A percentile compares a stretch with the other conserved stretches of the same genome.
Conservation (phyloP, 805 yeast genomes). For the Kodamaea sagamina region DNA sequence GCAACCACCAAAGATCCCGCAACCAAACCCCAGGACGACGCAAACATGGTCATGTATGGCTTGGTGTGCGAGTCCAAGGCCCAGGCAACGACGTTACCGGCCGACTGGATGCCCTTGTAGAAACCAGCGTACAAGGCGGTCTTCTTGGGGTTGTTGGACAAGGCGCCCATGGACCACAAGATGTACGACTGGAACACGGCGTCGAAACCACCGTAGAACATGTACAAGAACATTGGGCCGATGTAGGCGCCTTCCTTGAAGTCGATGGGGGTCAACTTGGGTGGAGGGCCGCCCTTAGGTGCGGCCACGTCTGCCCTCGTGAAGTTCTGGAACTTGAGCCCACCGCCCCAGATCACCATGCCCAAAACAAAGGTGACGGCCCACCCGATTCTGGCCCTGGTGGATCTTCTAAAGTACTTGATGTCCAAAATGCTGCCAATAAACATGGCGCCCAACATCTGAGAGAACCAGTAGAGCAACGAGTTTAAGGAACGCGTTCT, state of each 20-base stretch:
- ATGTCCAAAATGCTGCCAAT: slow-evolving; percentile 53
- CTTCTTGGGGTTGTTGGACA: slow-evolving; percentile 58
- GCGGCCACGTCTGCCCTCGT: slow-evolving; percentile 38
- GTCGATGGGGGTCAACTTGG: slow-evolving; percentile 37
- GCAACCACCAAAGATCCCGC: slow-evolving; percentile 51
- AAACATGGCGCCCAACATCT: slow-evolving; percentile 56
- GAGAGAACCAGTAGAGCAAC: slow-evolving; percentile 59
- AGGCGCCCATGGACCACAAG: slow-evolving; percentile 60
- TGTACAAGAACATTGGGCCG: slow-evolving; percentile 63
- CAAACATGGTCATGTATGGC: slow-evolving; percentile 46
- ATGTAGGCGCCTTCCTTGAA: slow-evolving; percentile 49
- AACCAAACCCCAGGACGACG: slow-evolving; percentile 48
- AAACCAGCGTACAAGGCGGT: slow-evolving; percentile 59
- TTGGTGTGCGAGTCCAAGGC: slow-evolving; percentile 48
- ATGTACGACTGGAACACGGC: slow-evolving; percentile 60
- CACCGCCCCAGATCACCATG: slow-evolving; percentile 61
- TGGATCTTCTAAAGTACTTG: slow-evolving; percentile 40
- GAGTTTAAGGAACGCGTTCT: slow-evolving; percentile 65
- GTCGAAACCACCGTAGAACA: slow-evolving; percentile 61
- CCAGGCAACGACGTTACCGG: slow-evolving; percentile 65
- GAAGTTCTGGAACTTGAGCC: slow-evolving; percentile 48
- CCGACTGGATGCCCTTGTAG: slow-evolving; percentile 65
- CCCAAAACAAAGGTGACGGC: slow-evolving; percentile 39
- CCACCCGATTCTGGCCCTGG: slow-evolving; percentile 50
- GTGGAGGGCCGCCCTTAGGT: slow-evolving; percentile 1